Conservation (phyloP, 768 basidiomycete species). For the Tulasnella sp. region DNA sequence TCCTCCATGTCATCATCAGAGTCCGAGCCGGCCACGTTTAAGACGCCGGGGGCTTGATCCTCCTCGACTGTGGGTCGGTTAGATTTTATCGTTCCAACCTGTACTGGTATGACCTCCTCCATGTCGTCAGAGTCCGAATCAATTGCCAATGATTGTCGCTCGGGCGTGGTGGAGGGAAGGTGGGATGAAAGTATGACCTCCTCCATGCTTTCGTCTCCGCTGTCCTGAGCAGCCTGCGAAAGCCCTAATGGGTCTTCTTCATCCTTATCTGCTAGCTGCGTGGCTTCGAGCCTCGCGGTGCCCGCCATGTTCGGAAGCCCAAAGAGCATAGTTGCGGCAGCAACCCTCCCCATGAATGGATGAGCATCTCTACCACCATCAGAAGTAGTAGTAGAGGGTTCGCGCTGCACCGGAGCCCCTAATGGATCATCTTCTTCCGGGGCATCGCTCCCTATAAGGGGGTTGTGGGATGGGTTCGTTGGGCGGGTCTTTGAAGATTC, state of each 20-base stretch:
- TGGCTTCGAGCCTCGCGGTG: neutral
- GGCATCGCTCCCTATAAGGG: constrained; percentile 22
- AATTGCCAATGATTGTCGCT: neutral
- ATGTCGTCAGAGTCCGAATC: constrained; percentile 31
- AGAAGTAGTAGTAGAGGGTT: neutral
- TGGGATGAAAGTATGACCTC: neutral
- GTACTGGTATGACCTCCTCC: constrained; percentile 31
- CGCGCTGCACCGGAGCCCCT: neutral
- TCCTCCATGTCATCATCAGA: constrained; percentile 36
- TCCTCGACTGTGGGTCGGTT: neutral
- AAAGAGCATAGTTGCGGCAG: constrained; percentile 15
- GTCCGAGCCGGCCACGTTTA: constrained; percentile 9
- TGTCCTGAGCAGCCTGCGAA: neutral
- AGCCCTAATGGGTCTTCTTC: neutral
- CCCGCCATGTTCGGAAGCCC: constrained; percentile 2
- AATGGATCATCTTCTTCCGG: constrained; percentile 35
- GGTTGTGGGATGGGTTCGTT: neutral
- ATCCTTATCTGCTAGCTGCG: neutral
- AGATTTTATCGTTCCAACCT: neutral
- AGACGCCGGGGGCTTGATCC: neutral
- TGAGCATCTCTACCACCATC: neutral
- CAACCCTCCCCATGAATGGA: constrained; percentile 12
- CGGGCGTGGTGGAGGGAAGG: neutral
- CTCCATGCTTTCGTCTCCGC: constrained; percentile 21
- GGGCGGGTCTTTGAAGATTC: neutral